A percentile compares a stretch with the other conserved stretches of the same genome.
These are phyloP conservation scores for Aspergillus pseudotamarii DNA, from an alignment of 2,329 filamentous ascomycete species.

Conservation along the genomic window DNA sequence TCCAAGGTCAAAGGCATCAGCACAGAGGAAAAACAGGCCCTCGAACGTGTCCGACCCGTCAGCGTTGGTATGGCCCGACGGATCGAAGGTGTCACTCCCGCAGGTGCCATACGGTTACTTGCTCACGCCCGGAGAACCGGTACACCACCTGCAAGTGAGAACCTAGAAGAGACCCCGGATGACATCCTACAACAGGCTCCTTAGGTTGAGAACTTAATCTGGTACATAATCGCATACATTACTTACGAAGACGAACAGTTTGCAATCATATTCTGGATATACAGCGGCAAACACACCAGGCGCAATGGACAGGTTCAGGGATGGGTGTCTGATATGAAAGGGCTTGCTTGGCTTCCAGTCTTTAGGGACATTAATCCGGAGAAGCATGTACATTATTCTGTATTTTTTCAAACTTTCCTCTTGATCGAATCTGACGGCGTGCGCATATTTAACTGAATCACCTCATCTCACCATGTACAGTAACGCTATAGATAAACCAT, in stretches of 20 bases:
- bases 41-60: constrained; percentile 74
- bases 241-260: neutral
- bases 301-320: neutral
- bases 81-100: constrained; percentile 71
- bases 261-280: neutral
- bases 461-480: constrained; percentile 1
- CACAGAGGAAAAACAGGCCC: constrained; percentile 72
- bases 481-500: neutral
- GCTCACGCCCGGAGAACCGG: constrained; percentile 38
- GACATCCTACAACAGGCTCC: constrained; percentile 15
- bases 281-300: neutral
- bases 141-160: constrained; percentile 5
- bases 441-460: neutral
- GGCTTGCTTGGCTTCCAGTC: neutral
- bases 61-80: constrained; percentile 85
- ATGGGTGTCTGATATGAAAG: neutral
- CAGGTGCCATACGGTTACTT: constrained; percentile 47
- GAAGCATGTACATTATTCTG: constrained; percentile 1
- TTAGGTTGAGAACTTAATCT: constrained; percentile 2
- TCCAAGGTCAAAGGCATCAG: constrained; percentile 72
- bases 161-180: constrained; percentile 20
- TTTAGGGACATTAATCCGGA: too few species aligned
- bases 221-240: neutral
- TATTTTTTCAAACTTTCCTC: neutral
- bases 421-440: neutral